These are phyloP conservation scores for Myxozyma monticola DNA, from an alignment of 805 yeast species.

Conservation along the genomic window DNA sequence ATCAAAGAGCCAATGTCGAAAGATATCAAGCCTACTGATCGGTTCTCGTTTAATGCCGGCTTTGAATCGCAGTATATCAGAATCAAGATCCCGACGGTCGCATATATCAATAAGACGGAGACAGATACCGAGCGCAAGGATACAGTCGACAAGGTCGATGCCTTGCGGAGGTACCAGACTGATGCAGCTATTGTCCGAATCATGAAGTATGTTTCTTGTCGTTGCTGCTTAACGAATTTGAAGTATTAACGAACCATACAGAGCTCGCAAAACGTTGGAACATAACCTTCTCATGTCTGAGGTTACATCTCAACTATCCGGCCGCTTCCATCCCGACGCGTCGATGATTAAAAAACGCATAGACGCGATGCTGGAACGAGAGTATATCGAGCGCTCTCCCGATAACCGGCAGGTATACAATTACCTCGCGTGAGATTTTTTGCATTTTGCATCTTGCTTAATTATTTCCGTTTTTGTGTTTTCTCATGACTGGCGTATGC, in stretches of 20 bases:
- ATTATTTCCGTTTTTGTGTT: neutral
- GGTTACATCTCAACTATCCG: slow-evolving; percentile 56
- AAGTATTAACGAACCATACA: neutral
- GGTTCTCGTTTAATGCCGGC: slow-evolving; percentile 63
- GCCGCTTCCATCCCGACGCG: slow-evolving; percentile 70
- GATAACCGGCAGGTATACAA: slow-evolving; percentile 60
- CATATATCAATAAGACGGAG: slow-evolving; percentile 44
- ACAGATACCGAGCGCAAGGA: slow-evolving; percentile 51
- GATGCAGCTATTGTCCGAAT: slow-evolving; percentile 87
- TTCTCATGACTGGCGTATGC: neutral
- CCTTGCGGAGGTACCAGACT: slow-evolving; percentile 63
- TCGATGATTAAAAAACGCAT: slow-evolving; percentile 67
- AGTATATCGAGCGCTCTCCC: slow-evolving; percentile 72
- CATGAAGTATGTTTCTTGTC: slow-evolving; percentile 56
- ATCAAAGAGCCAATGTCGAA: slow-evolving; percentile 73
- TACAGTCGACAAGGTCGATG: slow-evolving; percentile 58
- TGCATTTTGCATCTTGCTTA: too few relatives aligned
- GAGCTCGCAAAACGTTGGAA: slow-evolving; percentile 55
- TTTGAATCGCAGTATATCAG: slow-evolving; percentile 68
- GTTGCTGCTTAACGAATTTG: neutral
- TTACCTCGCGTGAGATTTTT: slow-evolving; percentile 56
- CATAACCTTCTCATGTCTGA: slow-evolving; percentile 71
- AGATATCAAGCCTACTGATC: slow-evolving; percentile 63
- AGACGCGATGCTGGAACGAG: slow-evolving; percentile 75
- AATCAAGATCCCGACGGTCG: slow-evolving; percentile 73